Conservation (phyloP, 768 basidiomycete genomes). For the Tricholomella constricta region DNA sequence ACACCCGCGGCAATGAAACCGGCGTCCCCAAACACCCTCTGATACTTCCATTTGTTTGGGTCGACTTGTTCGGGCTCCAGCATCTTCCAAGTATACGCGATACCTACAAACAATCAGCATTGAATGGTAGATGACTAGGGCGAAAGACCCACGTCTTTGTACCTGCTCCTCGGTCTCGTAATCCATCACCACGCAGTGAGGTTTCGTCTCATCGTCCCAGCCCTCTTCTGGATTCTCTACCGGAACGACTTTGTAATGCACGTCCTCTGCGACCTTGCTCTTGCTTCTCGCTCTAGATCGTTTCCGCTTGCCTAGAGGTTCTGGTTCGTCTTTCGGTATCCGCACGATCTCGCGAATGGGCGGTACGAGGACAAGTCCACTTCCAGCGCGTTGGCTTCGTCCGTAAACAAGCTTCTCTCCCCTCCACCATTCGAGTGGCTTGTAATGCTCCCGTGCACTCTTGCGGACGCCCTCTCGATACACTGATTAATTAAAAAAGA, state of each 20-base stretch:
- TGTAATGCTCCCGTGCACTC: conserved; percentile 65
- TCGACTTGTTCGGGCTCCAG: not conserved
- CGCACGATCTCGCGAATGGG: conserved; percentile 63
- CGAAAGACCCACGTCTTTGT: conserved; percentile 61
- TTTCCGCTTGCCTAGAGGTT: conserved; percentile 39
- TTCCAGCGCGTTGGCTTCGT: conserved; percentile 41
- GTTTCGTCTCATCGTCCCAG: conserved; percentile 81
- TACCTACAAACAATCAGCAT: conserved; percentile 46
- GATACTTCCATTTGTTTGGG: conserved; percentile 64
- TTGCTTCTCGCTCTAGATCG: conserved; percentile 53
- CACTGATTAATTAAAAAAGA: conserved; percentile 23
- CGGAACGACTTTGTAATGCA: conserved; percentile 22
- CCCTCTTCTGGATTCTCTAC: conserved; percentile 65
- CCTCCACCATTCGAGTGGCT: conserved; percentile 92
- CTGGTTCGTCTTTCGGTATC: conserved; percentile 44
- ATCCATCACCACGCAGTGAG: conserved; percentile 67
- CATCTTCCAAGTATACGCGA: conserved; percentile 6
- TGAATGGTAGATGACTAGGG: not conserved
- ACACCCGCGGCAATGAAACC: conserved; percentile 92
- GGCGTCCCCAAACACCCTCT: conserved; percentile 91
- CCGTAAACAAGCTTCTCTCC: conserved; percentile 87
- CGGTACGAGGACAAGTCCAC: conserved; percentile 51
- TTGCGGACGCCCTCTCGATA: conserved; percentile 64
- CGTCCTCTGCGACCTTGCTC: conserved; percentile 57
- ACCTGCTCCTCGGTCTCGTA: conserved; percentile 63